phyloP scores from a whole-genome alignment of 495 filamentous ascomycete species.

The Aspergillus avenaceus region DNA sequence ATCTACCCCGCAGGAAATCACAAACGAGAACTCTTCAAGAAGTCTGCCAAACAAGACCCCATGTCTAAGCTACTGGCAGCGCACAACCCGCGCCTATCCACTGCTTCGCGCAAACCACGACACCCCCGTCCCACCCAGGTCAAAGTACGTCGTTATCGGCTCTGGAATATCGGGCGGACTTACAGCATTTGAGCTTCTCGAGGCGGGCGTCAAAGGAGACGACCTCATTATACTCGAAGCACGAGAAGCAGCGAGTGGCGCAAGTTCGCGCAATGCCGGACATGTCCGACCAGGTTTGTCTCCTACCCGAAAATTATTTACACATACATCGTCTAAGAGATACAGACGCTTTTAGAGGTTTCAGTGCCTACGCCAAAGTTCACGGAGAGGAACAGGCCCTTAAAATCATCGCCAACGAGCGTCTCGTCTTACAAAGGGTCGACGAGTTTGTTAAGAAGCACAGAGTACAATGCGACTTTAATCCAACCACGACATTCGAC shows the following conservation, averaged over 20 bases:
- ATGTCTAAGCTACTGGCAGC: constrained; percentile 30
- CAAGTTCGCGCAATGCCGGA: constrained; percentile 29
- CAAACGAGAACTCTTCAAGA: background rate
- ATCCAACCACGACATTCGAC: constrained; percentile 26
- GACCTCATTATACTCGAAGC: constrained; percentile 31
- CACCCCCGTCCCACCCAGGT: constrained; percentile 2
- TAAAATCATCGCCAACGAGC: constrained; percentile 26
- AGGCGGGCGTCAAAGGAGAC: constrained; percentile 16
- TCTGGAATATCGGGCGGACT: constrained; percentile 27
- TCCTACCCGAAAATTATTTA: background rate
- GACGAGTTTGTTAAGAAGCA: constrained; percentile 23
- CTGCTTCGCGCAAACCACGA: constrained; percentile 18
- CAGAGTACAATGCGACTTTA: constrained; percentile 27
- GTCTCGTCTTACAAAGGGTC: constrained; percentile 22
- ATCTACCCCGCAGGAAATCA: too few relatives aligned
- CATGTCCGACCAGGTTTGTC: constrained; percentile 29
- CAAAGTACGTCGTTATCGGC: constrained; percentile 25
- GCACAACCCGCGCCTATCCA: constrained; percentile 26
- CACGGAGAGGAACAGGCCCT: constrained; percentile 28
- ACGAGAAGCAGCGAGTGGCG: constrained; percentile 27
- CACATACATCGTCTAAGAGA: background rate
- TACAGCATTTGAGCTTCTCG: constrained; percentile 23
- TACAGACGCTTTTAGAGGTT: constrained; percentile 29
- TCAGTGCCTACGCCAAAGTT: constrained; percentile 26
- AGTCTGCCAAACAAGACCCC: constrained; percentile 22